These are phyloP conservation scores for Umbelopsis sp. DNA, from an alignment of 192 early-diverging fungal genomes.

Conservation along the genomic window DNA sequence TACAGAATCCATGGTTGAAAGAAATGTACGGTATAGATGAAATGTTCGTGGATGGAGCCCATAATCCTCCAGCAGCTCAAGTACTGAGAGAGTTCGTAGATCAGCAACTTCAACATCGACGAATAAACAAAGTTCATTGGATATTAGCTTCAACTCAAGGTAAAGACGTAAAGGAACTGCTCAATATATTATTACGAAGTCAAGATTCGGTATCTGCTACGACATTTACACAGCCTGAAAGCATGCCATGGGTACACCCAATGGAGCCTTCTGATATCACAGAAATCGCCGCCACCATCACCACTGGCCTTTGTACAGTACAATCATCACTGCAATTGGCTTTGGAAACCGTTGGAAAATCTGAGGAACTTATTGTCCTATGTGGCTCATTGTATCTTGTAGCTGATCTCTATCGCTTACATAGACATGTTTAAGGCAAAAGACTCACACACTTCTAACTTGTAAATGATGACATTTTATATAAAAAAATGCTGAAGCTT, in stretches of 20 bases:
- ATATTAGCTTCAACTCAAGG: slow-evolving; percentile 75
- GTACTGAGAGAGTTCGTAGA: slow-evolving; percentile 71
- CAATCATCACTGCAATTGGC: slow-evolving; percentile 44
- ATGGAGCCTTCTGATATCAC: slow-evolving; percentile 49
- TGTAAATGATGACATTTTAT: slow-evolving; percentile 19
- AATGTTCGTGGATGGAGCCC: slow-evolving; percentile 89
- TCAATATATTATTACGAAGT: slow-evolving; percentile 55
- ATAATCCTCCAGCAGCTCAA: slow-evolving; percentile 78
- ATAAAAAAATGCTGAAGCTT: slow-evolving; percentile 8
- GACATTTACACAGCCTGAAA: slow-evolving; percentile 73
- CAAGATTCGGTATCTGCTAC: slow-evolving; percentile 70
- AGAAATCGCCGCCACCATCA: slow-evolving; percentile 15
- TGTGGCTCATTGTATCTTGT: slow-evolving; percentile 90
- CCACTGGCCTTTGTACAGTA: slow-evolving; percentile 31
- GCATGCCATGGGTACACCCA: slow-evolving; percentile 87
- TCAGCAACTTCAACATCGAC: slow-evolving; percentile 7
- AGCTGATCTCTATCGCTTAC: slow-evolving; percentile 67
- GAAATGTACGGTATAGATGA: slow-evolving; percentile 30
- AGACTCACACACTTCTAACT: not conserved
- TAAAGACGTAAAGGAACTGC: slow-evolving; percentile 63
- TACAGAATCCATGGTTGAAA: slow-evolving; percentile 10
- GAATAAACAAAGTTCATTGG: slow-evolving; percentile 60
- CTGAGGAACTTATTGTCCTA: slow-evolving; percentile 60
- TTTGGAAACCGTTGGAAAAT: slow-evolving; percentile 23
- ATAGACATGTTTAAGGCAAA: not conserved